Conservation (phyloP, 176 grass and related monocot genomes). For the Melocanna baccifera region DNA sequence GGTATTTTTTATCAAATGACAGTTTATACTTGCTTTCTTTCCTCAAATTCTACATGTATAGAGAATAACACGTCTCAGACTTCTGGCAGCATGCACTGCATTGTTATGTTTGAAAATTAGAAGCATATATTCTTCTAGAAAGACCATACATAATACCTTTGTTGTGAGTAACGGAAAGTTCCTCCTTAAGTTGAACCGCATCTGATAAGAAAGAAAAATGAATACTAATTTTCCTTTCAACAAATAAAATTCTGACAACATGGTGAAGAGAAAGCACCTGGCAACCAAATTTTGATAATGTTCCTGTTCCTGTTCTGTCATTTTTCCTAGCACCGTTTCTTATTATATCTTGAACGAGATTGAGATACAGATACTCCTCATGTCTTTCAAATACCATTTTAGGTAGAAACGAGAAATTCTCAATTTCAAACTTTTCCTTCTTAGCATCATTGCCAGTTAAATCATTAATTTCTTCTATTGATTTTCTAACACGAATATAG, state of each 20-base stretch:
- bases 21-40: background rate
- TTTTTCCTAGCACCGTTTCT: constrained; percentile 56
- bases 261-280: constrained; percentile 51
- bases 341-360: constrained; percentile 79
- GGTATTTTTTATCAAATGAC: background rate
- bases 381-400: constrained; percentile 68
- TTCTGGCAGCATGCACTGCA: background rate
- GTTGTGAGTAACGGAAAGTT: constrained; percentile 80
- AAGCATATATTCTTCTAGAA: background rate
- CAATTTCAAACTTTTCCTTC: constrained; percentile 64
- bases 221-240: constrained; percentile 12
- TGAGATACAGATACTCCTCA: constrained; percentile 76
- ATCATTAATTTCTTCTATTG: constrained; percentile 29
- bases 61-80: background rate
- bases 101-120: background rate
- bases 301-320: constrained; percentile 91
- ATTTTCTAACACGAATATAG: constrained; percentile 56
- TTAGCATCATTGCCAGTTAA: constrained; percentile 22
- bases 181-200: constrained; percentile 89
- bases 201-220: constrained; percentile 44
- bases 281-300: constrained; percentile 85
- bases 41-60: background rate
- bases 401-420: constrained; percentile 71
- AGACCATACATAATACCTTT: constrained; percentile 47
- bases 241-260: constrained; percentile 19